Evolutionary conservation across 805 yeast species (phyloP), one percentile per base, ranked within the genome.

Genomic region (Spathaspora sp.): DNA sequence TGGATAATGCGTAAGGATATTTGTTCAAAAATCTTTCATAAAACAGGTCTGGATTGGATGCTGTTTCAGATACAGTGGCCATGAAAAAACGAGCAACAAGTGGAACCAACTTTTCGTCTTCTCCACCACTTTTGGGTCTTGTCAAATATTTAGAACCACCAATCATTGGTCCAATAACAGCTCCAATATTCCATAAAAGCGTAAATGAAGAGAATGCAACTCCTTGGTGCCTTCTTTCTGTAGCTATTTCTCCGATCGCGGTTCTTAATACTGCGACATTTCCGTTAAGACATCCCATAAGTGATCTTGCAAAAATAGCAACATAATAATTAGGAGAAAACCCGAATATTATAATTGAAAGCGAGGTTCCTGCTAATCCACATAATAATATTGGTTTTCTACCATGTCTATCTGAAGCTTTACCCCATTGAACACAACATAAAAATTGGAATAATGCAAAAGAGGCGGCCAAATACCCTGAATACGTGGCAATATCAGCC

Each of bases 241-340:
- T 64, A 3, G 86, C 85, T 14, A 81, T 64, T 60, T 84, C 89
- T 2, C 87, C 89, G 44, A 84, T 70, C 47, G 76, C 66, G 0
- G 89, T 84, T 61, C 89, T 67, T 31, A 84, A 60, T n/a, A 84
- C 87, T 0, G 85, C 83, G 8, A 82, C 79, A 60, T 84, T 84
- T 6, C 88, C 89, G 60, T 83, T 84, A 42, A 83, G 64, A 2
- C 78, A 65, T 0, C 89, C 89, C 67, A 80, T 76, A 43, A 76
- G 55, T 18, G 77, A 69, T 58, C 88, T 69, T 9, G 87, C 80
- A 12, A 68, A 58, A 2, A 84, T 56, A 0, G 87, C 87, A 66
- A 73, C 69, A 57, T 73, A 76, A 58, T 74, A 81, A 60, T 75
- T 79, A 17, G 64, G 68, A 12, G 85, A 67, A 55, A 82, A 80